A percentile compares a stretch with the other conserved stretches of the same genome.
These are phyloP conservation scores for Dactylonectria estremocensis DNA, from an alignment of 2,329 filamentous ascomycete genomes.

Conservation along the genomic window DNA sequence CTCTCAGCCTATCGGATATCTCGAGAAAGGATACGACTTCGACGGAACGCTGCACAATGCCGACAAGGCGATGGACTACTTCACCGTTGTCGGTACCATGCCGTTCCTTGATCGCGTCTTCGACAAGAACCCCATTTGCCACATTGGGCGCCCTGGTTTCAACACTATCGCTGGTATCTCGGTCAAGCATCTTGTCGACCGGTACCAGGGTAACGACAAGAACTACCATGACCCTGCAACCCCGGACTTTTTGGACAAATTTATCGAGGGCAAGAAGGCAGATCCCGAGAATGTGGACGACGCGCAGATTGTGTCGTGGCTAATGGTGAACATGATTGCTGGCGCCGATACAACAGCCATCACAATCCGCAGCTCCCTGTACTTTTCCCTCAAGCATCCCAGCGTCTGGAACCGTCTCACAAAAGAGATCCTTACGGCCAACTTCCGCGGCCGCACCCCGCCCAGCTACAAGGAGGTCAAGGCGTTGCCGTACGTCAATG, in stretches of 20 bases:
- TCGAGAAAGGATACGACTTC: constrained; percentile 56
- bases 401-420: constrained; percentile 37
- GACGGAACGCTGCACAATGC: constrained; percentile 54
- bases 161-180: constrained; percentile 48
- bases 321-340: constrained; percentile 51
- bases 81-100: constrained; percentile 47
- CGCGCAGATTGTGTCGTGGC: constrained; percentile 54
- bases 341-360: constrained; percentile 46
- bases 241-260: constrained; percentile 58
- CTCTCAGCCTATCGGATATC: constrained; percentile 58
- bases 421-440: constrained; percentile 33
- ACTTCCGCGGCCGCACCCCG: constrained; percentile 15
- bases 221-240: constrained; percentile 41
- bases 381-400: constrained; percentile 42
- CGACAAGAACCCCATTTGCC: constrained; percentile 57
- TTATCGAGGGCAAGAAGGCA: constrained; percentile 56
- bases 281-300: constrained; percentile 54
- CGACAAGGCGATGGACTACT: constrained; percentile 54
- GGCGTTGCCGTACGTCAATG: constrained; percentile 44
- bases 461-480: constrained; percentile 37
- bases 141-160: constrained; percentile 53
- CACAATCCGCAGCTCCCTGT: constrained; percentile 42
- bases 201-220: constrained; percentile 49
- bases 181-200: constrained; percentile 48
- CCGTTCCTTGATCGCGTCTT: constrained; percentile 54